Conservation (phyloP, 208 protist species). For the Crithidia bombi region DNA sequence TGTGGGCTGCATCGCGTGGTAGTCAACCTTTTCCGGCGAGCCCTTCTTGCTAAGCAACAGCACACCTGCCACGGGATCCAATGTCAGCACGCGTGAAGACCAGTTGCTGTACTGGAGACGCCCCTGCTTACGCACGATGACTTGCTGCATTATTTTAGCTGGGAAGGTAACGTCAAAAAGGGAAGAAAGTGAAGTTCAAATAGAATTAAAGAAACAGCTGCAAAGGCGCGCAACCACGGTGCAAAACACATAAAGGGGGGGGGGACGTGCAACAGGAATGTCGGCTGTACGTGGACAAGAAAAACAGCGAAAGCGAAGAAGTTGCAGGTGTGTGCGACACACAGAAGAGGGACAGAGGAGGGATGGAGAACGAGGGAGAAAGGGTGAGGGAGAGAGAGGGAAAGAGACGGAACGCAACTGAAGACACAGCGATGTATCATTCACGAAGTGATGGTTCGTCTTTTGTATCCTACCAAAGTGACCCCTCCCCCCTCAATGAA, state of each 20-base stretch:
- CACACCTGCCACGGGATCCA: not conserved
- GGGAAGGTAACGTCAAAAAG: not conserved
- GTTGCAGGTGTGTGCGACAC: not conserved
- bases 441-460: no score
- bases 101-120: not conserved
- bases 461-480: no score
- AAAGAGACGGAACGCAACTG: no score
- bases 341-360: no score
- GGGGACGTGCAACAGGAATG: not conserved
- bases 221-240: not conserved
- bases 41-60: constrained; percentile 8
- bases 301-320: not conserved
- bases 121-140: constrained; percentile 4
- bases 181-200: not conserved
- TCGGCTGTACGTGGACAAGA: not conserved
- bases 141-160: constrained; percentile 3
- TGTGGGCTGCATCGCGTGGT: constrained; percentile 4
- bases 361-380: no score
- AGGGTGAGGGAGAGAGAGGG: no score
- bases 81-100: constrained; percentile 4
- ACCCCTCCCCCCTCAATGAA: no score
- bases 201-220: not conserved
- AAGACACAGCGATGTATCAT: no score
- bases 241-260: not conserved
- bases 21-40: not conserved